Conservation (phyloP, 2,329 filamentous ascomycete genomes). For the Pyrenophora tritici-repentis region DNA sequence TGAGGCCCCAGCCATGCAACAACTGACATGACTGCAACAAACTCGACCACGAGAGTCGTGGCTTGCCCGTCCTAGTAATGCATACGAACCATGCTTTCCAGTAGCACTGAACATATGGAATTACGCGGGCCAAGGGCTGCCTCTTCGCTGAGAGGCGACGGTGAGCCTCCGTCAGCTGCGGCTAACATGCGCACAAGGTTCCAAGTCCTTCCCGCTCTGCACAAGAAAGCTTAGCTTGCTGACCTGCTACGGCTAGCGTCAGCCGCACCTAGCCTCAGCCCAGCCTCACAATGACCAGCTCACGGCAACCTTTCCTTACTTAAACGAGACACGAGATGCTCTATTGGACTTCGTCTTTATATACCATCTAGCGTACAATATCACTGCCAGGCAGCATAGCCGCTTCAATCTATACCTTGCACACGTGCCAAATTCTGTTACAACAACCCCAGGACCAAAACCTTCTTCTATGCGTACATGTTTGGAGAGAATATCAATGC, state of each 20-base stretch:
- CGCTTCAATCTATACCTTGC: conserved; percentile 1
- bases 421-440: background rate
- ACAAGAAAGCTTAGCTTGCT: conserved; percentile 9
- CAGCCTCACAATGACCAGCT: too few relatives aligned
- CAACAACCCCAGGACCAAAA: background rate
- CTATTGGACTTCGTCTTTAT: too few relatives aligned
- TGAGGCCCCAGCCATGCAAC: conserved; percentile 14
- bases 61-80: too few relatives aligned
- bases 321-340: too few relatives aligned
- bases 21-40: too few relatives aligned
- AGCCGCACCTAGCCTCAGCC: too few relatives aligned
- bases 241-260: background rate
- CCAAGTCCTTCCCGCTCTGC: background rate
- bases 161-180: conserved; percentile 9
- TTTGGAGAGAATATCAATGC: background rate
- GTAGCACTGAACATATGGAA: conserved; percentile 18
- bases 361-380: too few relatives aligned
- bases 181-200: conserved; percentile 1
- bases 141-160: conserved; percentile 8
- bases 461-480: conserved; percentile 1
- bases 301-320: too few relatives aligned
- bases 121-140: background rate
- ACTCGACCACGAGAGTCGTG: background rate
- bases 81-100: background rate
- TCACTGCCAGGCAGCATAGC: background rate